These are phyloP conservation scores for Aspergillus ibericus DNA, from an alignment of 2,329 filamentous ascomycete species.

Conservation along the genomic window DNA sequence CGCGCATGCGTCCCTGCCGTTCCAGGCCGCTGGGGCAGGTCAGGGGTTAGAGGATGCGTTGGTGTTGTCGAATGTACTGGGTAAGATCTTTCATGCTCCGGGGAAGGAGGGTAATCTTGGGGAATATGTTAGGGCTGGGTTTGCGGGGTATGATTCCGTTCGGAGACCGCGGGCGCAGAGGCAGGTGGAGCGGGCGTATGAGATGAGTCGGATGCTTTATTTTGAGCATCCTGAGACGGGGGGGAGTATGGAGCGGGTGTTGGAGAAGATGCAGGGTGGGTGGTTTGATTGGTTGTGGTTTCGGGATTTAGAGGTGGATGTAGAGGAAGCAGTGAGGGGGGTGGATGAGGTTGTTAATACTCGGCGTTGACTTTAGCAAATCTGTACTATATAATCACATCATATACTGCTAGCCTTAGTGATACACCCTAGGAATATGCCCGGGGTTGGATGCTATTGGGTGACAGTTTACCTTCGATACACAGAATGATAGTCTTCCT, in stretches of 20 bases:
- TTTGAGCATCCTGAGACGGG: background rate
- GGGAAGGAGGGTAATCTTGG: background rate
- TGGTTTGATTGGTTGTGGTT: background rate
- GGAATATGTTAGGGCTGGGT: background rate
- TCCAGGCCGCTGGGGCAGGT: background rate
- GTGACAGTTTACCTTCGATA: too few species aligned
- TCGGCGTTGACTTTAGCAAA: too few species aligned
- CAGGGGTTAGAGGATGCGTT: background rate
- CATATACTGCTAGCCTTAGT: too few species aligned
- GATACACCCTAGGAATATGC: too few species aligned
- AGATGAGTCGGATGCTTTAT: background rate
- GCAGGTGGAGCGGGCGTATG: background rate
- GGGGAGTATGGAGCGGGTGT: background rate
- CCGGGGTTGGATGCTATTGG: too few species aligned
- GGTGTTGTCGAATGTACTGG: background rate
- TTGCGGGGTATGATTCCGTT: background rate
- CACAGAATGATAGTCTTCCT: too few species aligned
- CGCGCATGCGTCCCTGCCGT: background rate
- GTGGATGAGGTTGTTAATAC: background rate
- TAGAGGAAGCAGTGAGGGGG: background rate
- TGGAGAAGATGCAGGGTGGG: background rate
- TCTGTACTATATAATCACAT: too few species aligned
- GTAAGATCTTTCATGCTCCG: background rate
- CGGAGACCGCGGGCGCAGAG: background rate
- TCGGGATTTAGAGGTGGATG: background rate